Conservation (phyloP, 2,329 filamentous ascomycete genomes). For the Diplodia corticola region DNA sequence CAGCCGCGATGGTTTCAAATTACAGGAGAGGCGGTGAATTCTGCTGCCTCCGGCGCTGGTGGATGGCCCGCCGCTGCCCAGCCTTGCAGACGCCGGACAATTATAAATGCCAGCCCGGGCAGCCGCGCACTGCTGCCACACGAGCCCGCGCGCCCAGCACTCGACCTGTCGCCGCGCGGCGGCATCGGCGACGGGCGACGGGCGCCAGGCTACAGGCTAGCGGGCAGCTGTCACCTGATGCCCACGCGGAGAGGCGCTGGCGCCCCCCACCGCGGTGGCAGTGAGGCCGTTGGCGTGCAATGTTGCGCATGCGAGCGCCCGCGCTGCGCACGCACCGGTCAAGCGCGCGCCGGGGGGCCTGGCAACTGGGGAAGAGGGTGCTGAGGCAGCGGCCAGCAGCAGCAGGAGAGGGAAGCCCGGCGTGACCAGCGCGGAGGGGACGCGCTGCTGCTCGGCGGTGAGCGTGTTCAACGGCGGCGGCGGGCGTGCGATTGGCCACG, state of each 20-base stretch:
- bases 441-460: constrained; percentile 19
- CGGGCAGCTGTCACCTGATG: constrained; percentile 1
- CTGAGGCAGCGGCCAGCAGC: not conserved
- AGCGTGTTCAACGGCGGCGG: constrained; percentile 14
- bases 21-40: constrained; percentile 23
- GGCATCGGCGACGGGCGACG: constrained; percentile 21
- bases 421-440: not conserved
- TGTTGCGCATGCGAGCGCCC: constrained; percentile 1
- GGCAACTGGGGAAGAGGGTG: constrained; percentile 15
- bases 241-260: not conserved
- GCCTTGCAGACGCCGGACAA: constrained; percentile 18
- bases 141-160: constrained; percentile 1
- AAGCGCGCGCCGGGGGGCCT: constrained; percentile 11
- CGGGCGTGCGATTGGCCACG: not conserved
- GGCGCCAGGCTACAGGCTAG: constrained; percentile 2
- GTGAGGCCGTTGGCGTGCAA: constrained; percentile 13
- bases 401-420: constrained; percentile 6
- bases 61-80: constrained; percentile 14
- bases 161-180: constrained; percentile 14
- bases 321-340: constrained; percentile 8
- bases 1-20: constrained; percentile 22
- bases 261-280: constrained; percentile 12
- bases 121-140: constrained; percentile 9
- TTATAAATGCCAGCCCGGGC: constrained; percentile 17
- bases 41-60: constrained; percentile 16